phyloP scores from a whole-genome alignment of 2,329 filamentous ascomycete genomes.

The Pyricularia grisea region DNA sequence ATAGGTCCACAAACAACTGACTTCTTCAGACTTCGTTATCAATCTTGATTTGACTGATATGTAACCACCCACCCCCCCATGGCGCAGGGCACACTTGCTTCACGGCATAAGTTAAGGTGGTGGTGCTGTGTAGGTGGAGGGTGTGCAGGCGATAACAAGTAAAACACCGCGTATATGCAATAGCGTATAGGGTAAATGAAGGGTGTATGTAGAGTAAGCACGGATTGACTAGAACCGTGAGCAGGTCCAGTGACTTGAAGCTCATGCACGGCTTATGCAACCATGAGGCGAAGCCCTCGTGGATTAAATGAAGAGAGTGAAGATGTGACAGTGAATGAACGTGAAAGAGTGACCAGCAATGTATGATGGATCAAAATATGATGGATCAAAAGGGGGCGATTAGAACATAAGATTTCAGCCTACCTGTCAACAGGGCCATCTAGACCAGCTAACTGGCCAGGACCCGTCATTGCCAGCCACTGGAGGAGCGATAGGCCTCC shows the following conservation, averaged over 20 bases:
- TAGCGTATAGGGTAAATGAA: background rate
- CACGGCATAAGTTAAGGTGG: background rate
- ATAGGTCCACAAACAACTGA: background rate
- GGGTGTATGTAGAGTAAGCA: background rate
- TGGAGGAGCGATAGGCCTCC: conserved; percentile 69
- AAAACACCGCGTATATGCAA: background rate
- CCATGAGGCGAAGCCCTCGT: background rate
- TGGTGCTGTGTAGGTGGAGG: background rate
- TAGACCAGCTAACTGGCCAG: conserved; percentile 63
- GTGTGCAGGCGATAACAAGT: background rate
- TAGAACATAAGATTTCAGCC: conserved; percentile 27
- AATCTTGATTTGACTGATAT: background rate
- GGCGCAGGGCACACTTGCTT: background rate
- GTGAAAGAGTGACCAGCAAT: background rate
- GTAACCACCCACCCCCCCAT: background rate
- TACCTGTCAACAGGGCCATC: conserved; percentile 86
- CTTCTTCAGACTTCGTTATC: background rate
- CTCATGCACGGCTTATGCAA: conserved; percentile 30
- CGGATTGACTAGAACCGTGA: background rate
- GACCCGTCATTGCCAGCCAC: conserved; percentile 62
- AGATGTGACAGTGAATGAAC: conserved; percentile 6
- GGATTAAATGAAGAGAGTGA: background rate
- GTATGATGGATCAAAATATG: too few relatives aligned
- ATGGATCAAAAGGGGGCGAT: background rate
- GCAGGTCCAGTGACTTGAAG: conserved; percentile 33